phyloP scores from a whole-genome alignment of 1,284 basidiomycete genomes.

The Calocybe gambosa region DNA sequence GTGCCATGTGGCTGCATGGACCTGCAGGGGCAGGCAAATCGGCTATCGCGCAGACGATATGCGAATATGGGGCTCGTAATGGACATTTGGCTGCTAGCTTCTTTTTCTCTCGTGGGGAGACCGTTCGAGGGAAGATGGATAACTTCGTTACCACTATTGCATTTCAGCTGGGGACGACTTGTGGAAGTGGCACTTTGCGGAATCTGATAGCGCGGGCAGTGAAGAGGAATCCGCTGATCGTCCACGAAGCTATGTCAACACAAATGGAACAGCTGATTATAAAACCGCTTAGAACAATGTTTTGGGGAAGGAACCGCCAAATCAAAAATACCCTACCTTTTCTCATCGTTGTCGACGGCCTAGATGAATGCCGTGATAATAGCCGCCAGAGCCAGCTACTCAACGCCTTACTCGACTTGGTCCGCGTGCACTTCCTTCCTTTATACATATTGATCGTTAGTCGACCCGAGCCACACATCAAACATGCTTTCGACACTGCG shows the following conservation, averaged over 20 bases:
- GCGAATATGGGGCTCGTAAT: neutral
- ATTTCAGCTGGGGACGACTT: neutral
- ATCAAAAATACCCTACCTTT: neutral
- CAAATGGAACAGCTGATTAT: neutral
- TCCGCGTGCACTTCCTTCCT: neutral
- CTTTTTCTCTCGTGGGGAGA: neutral
- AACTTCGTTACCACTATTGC: neutral
- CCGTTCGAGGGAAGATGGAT: neutral
- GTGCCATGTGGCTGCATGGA: neutral
- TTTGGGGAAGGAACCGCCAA: neutral
- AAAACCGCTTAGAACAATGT: neutral
- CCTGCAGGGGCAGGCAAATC: neutral
- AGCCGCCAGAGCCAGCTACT: neutral
- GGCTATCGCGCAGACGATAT: neutral
- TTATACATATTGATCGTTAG: neutral
- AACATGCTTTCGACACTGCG: neutral
- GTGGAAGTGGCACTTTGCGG: neutral
- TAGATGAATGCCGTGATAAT: neutral
- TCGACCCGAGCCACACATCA: neutral
- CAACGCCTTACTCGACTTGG: neutral
- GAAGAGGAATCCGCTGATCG: neutral
- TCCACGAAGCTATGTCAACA: neutral
- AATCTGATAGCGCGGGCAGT: neutral
- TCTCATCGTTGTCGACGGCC: neutral
- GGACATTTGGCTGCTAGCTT: neutral